Percentiles rank a stretch among this genome's conserved stretches.
phyloP scores from a whole-genome alignment of 2,329 filamentous ascomycete species.

The Microcyclospora pomicola region DNA sequence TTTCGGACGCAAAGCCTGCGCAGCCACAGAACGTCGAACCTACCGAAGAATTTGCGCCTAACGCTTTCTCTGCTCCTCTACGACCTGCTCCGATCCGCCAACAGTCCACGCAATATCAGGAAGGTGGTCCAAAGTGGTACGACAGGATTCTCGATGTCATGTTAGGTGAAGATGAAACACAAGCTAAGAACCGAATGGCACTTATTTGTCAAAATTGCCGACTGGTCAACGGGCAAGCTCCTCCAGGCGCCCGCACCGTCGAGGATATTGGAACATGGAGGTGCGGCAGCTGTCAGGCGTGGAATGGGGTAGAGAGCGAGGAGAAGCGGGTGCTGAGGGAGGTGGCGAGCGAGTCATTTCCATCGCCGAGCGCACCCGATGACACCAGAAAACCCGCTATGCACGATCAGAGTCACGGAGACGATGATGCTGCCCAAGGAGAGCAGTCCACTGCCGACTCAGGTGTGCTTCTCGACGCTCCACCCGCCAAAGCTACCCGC shows the following conservation, averaged over 20 bases:
- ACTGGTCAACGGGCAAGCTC: slow-evolving; percentile 89
- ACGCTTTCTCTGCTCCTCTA: slow-evolving; percentile 42
- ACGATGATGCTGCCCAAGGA: slow-evolving; percentile 5
- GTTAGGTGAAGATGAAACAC: slow-evolving; percentile 86
- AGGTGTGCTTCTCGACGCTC: slow-evolving; percentile 4
- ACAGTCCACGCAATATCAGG: slow-evolving; percentile 12
- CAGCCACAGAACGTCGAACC: slow-evolving; percentile 1
- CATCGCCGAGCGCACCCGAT: slow-evolving; percentile 3
- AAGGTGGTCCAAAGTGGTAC: slow-evolving; percentile 57
- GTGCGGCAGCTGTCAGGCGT: slow-evolving; percentile 68
- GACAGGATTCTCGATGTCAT: slow-evolving; percentile 85
- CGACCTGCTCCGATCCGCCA: slow-evolving; percentile 9
- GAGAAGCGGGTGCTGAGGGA: slow-evolving; percentile 57
- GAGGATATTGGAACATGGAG: slow-evolving; percentile 78
- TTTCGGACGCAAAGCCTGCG: neutral
- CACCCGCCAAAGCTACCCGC: slow-evolving; percentile 26
- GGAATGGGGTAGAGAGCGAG: slow-evolving; percentile 73
- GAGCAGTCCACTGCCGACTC: too few relatives aligned
- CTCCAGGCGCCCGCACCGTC: slow-evolving; percentile 64
- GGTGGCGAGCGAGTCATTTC: slow-evolving; percentile 25
- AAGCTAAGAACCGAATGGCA: slow-evolving; percentile 77
- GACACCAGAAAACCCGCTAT: slow-evolving; percentile 5
- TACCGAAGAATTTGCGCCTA: slow-evolving; percentile 57
- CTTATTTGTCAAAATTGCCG: slow-evolving; percentile 72
- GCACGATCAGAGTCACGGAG: slow-evolving; percentile 8